Conservation (phyloP, 257 asterid species). For the Parsonsia alboflavescens region DNA sequence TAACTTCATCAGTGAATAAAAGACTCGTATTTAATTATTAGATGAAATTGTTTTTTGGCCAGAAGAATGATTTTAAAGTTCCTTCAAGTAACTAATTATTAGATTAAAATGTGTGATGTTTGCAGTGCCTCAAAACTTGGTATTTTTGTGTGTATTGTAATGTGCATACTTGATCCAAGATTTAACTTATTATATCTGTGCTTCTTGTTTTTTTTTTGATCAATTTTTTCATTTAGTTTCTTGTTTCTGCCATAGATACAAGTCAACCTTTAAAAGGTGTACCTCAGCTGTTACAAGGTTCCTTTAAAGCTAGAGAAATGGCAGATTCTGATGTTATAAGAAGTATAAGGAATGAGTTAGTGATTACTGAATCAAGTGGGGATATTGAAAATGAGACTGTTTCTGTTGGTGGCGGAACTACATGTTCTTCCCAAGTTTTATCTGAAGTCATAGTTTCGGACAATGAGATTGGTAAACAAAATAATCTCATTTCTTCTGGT, state of each 20-base stretch:
- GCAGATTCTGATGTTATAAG: conserved; percentile 19
- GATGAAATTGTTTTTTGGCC: background rate
- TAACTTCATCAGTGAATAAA: background rate
- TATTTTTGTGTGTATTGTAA: too few species aligned
- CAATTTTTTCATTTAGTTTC: conserved; percentile 7
- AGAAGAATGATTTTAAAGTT: too few species aligned
- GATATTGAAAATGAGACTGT: conserved; percentile 22
- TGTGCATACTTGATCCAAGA: background rate
- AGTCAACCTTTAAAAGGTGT: conserved; percentile 25
- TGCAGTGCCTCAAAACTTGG: background rate
- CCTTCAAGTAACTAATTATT: background rate
- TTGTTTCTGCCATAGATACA: conserved; percentile 29
- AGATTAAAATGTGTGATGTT: background rate
- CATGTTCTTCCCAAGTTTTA: conserved; percentile 11
- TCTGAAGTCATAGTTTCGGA: conserved; percentile 11
- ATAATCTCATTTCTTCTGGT: conserved; percentile 19
- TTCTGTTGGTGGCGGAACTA: conserved; percentile 18
- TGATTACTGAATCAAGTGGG: conserved; percentile 5
- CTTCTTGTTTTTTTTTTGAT: background rate
- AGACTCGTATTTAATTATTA: too few species aligned
- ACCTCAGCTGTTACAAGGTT: background rate
- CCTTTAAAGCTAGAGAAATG: conserved; percentile 11
- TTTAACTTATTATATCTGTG: background rate
- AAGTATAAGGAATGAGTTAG: conserved; percentile 24
- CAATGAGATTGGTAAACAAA: conserved; percentile 18